These are phyloP conservation scores for Lasiodiplodia citricola DNA, from an alignment of 2,329 filamentous ascomycete genomes.

Conservation along the genomic window DNA sequence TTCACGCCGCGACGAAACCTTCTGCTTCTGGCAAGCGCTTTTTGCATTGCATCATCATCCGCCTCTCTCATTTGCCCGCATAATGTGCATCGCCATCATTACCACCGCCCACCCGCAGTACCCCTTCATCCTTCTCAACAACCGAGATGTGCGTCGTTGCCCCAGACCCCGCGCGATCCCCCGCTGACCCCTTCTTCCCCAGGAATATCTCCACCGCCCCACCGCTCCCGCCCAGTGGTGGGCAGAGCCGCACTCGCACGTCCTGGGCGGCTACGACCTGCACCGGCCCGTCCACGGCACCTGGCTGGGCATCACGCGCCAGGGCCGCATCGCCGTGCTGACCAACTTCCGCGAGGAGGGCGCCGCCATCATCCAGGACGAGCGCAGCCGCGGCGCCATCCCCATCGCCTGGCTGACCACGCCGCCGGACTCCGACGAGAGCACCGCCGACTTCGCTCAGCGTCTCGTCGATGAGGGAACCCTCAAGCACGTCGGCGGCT, in stretches of 20 bases:
- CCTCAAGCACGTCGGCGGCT: slow-evolving; percentile 65
- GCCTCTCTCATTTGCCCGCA: slow-evolving; percentile 8
- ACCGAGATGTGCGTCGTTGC: slow-evolving; percentile 49
- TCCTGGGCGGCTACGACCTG: slow-evolving; percentile 67
- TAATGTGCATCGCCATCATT: slow-evolving; percentile 57
- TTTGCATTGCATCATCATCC: slow-evolving; percentile 14
- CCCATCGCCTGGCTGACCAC: slow-evolving; percentile 64
- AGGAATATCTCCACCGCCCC: slow-evolving; percentile 68
- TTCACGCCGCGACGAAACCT: neutral
- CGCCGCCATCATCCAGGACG: slow-evolving; percentile 48
- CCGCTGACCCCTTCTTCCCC: neutral
- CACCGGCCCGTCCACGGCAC: slow-evolving; percentile 65
- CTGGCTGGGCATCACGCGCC: slow-evolving; percentile 67
- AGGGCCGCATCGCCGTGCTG: slow-evolving; percentile 66
- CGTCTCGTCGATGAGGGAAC: slow-evolving; percentile 60
- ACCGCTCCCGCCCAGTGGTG: slow-evolving; percentile 66
- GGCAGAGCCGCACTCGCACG: slow-evolving; percentile 55
- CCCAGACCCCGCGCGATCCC: neutral
- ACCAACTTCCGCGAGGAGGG: slow-evolving; percentile 67
- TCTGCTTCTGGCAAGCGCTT: slow-evolving; percentile 19
- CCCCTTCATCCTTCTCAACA: slow-evolving; percentile 57
- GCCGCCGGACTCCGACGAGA: slow-evolving; percentile 44
- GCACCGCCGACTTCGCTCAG: slow-evolving; percentile 58
- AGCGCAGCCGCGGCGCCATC: slow-evolving; percentile 63
- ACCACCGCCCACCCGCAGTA: slow-evolving; percentile 56